Base-by-base conservation (phyloP, 495 filamentous ascomycete species). In the Aspergillus coremiiformis region DNA sequence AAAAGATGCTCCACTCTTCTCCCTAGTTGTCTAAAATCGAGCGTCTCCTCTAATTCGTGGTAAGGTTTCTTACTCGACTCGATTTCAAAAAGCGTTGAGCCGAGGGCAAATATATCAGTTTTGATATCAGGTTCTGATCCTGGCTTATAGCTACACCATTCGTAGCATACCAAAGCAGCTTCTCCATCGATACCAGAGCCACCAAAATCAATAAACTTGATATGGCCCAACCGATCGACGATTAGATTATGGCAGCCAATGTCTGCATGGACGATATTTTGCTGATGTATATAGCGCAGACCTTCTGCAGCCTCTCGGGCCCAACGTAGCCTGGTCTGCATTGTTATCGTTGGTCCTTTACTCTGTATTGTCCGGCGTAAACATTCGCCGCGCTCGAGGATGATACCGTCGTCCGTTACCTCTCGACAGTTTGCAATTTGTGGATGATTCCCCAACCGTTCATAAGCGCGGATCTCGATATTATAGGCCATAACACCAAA, bases 201-300 rank as follows among this genome's bases (percentile, higher is more conserved):
- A 43, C 43, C 56, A 47, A 59, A 59, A 48, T 59, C 56, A 46
- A 59, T 59, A 39, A 59, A 55, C 49, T 50, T 55, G 24, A 55
- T 49, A 41, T 59, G 56, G 15, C 26, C 47, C 27, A 47, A 44
- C 14, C 26, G 47, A 41, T 55, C 44, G 19, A 55, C 24, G 41
- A 55, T n/a, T 10, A 59, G 23, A 27, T 59, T 55, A 26, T 55
- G 56, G 35, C 56, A 59, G 6, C 56, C 56, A 41, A 55, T 27
- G 41, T 59, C 56, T 24, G 52, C 56, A 49, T 59, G 52, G 15
- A 59, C 47, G 23, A 59, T 59, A 8, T 27, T 39, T 30, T 59
- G 55, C 11, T 17, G 45, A 47, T 59, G 52, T 8, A 55, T 59
- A 32, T 59, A 59, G 30, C 22, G 23, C 14, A 59, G 44, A 44